Evolutionary conservation across 768 basidiomycete species (phyloP), one percentile per base, ranked within the genome.

Genomic region (Basidioascus undulatus): DNA sequence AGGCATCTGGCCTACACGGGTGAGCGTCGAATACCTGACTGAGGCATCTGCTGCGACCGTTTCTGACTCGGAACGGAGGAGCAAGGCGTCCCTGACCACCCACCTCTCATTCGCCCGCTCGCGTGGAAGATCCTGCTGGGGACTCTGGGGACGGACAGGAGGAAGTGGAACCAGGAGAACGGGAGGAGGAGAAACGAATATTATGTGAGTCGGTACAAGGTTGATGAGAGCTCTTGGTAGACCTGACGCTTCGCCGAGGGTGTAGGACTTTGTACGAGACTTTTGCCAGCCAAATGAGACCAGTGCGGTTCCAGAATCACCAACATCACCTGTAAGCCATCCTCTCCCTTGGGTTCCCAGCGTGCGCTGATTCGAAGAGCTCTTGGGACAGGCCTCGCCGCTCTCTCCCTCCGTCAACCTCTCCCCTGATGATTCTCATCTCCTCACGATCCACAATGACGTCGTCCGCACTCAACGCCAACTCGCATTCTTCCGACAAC

Each of bases 361-460:
- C 19, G 37, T 6, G 10, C 33, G 11, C 24, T 20, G 10, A 23
- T 8, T 8, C 11, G 10, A 8, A 19, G 9, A 20, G 10, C 19
- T 39, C 12, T 23, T 12, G 37, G 25, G 12, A 24, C n/a, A n/a
- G 11, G 33, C 16, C 5, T 18, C 11, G 13, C 24, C 19, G 20
- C 16, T 15, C 13, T 33, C 15, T 23, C n/a, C 15, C 5, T 28
- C 6, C 24, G 19, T 10, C 9, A 37, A 9, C 10, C 42, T 48
- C 11, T 33, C 36, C 9, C 13, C 42, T 1, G 37, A 44, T 24
- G 51, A 52, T 32, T 39, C 36, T 4, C 46, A 48, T 13, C 44
- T 52, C 25, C 46, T 48, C 39, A 43, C 32, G 18, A 52, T 52
- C 16, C 26, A 31, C 21, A 49, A 52, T 26, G 51, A 52, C 35